phyloP scores from a whole-genome alignment of 1,284 basidiomycete genomes.

The Pyrrhoderma noxium region DNA sequence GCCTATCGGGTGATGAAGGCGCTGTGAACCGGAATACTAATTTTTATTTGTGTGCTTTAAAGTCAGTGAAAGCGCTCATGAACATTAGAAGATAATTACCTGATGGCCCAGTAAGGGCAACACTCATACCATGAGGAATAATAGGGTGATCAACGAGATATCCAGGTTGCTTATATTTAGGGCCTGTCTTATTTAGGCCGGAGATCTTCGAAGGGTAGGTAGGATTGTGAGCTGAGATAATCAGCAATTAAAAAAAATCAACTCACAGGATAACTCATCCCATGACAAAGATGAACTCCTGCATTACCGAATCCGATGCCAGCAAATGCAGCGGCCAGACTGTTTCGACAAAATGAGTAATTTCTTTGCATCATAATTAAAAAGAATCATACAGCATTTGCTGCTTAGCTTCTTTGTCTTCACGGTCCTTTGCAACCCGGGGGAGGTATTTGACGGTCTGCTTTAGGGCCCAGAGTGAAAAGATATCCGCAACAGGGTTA shows the following conservation, averaged over 20 bases:
- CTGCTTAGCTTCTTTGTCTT: constrained; percentile 77
- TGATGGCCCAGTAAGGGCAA: constrained; percentile 86
- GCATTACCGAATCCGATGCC: constrained; percentile 96
- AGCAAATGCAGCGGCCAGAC: constrained; percentile 83
- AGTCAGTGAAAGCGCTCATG: not conserved
- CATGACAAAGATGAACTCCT: constrained; percentile 88
- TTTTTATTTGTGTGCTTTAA: not conserved
- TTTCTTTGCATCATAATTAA: not conserved
- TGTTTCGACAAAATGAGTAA: not conserved
- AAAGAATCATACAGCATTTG: constrained; percentile 79
- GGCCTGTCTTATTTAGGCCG: constrained; percentile 89
- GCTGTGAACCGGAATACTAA: constrained; percentile 90
- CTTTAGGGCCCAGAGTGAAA: constrained; percentile 90
- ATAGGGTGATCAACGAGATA: constrained; percentile 80
- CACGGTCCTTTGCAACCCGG: constrained; percentile 72
- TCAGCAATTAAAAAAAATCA: constrained; percentile 6
- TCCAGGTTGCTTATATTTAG: constrained; percentile 82
- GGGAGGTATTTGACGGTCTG: constrained; percentile 90
- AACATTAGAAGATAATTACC: constrained; percentile 29
- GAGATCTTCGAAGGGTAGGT: constrained; percentile 56
- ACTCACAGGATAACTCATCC: constrained; percentile 74
- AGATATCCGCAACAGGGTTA: constrained; percentile 95
- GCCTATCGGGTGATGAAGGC: constrained; percentile 83
- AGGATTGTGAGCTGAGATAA: not conserved
- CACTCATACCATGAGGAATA: constrained; percentile 87